Evolutionary conservation across 192 early-diverging fungal genomes (phyloP), one percentile per base, ranked within the genome.

Genomic region (Lunasporangiospora selenospora): DNA sequence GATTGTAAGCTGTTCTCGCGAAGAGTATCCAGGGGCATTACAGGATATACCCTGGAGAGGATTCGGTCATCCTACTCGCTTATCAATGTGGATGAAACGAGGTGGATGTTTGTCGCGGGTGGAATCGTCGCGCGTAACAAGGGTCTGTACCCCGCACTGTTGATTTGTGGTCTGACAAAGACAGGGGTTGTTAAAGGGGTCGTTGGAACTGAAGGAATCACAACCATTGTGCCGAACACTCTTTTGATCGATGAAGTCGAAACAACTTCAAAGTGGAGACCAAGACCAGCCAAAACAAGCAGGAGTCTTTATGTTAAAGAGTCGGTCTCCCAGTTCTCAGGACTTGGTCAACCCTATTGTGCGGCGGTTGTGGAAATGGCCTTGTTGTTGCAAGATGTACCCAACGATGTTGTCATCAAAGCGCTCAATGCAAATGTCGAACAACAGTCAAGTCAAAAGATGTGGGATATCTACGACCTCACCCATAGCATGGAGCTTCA

Each of bases 211-310:
- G n/a, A n/a, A n/a, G n/a, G n/a, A n/a, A n/a, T n/a, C n/a, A n/a
- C n/a, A n/a, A n/a, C n/a, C n/a, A n/a, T n/a, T n/a, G n/a, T n/a
- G n/a, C n/a, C n/a, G n/a, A n/a, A n/a, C n/a, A n/a, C n/a, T n/a
- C n/a, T n/a, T n/a, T n/a, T n/a, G n/a, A n/a, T 29, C n/a, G 46
- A 48, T 48, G 46, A 48, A 29, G 46, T 48, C 19, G 46, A 48
- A 48, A 48, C 46, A 16, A 48, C 46, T 29, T 48, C 46, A 23
- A 48, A 48, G 46, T 48, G 46, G 46, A 48, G 46, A 48, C 46
- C 46, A 48, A 23, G 46, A 29, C n/a, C 46, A 4, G 46, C 46
- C 3, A 48, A 48, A 29, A 29, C 46, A 29, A 48, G 46, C 21
- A 23, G 46, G n/a, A 29, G 24, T 23, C 46, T 29, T 29, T 48